Percentiles rank a stretch among this genome's conserved stretches.
Evolutionary conservation across 1,139 yeast species (phyloP).

Genomic region (Meyerozyma athensensis): DNA sequence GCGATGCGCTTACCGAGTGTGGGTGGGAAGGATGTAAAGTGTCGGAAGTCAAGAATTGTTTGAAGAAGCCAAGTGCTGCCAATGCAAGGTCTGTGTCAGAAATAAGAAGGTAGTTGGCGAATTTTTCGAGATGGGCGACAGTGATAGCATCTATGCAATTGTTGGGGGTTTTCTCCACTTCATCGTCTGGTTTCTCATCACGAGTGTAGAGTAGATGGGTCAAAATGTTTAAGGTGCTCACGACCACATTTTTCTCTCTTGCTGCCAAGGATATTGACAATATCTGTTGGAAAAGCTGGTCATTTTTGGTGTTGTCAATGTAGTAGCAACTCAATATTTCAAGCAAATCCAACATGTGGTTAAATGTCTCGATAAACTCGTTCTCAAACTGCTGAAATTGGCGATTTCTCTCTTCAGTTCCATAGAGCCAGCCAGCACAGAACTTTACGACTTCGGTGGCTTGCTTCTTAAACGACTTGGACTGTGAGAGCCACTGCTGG

Average conservation of each 20-base stretch:
- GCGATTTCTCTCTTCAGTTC: slow-evolving; percentile 13
- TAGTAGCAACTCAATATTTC: slow-evolving; percentile 83
- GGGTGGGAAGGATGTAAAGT: slow-evolving; percentile 32
- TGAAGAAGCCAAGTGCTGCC: slow-evolving; percentile 34
- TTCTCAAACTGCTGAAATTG: slow-evolving; percentile 25
- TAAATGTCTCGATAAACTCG: slow-evolving; percentile 57
- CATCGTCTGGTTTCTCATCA: slow-evolving; percentile 19
- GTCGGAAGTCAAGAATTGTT: slow-evolving; percentile 35
- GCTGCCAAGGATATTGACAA: slow-evolving; percentile 41
- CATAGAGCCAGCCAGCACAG: slow-evolving; percentile 37
- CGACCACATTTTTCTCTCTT: slow-evolving; percentile 50
- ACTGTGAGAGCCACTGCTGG: slow-evolving; percentile 71
- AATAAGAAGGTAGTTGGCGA: slow-evolving; percentile 28
- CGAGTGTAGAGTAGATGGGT: slow-evolving; percentile 38
- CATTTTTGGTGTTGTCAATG: slow-evolving; percentile 65
- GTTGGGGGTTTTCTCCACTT: slow-evolving; percentile 19
- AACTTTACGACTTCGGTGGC: slow-evolving; percentile 45
- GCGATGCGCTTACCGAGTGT: slow-evolving; percentile 29
- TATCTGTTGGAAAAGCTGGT: slow-evolving; percentile 52
- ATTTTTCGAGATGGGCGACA: slow-evolving; percentile 28
- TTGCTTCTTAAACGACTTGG: slow-evolving; percentile 43
- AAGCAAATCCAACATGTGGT: slow-evolving; percentile 70
- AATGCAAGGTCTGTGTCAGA: slow-evolving; percentile 33
- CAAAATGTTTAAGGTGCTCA: slow-evolving; percentile 41
- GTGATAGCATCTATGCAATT: slow-evolving; percentile 42